These are phyloP conservation scores for Ottelia alismoides DNA, from an alignment of 106 monocot species.

Conservation along the genomic window DNA sequence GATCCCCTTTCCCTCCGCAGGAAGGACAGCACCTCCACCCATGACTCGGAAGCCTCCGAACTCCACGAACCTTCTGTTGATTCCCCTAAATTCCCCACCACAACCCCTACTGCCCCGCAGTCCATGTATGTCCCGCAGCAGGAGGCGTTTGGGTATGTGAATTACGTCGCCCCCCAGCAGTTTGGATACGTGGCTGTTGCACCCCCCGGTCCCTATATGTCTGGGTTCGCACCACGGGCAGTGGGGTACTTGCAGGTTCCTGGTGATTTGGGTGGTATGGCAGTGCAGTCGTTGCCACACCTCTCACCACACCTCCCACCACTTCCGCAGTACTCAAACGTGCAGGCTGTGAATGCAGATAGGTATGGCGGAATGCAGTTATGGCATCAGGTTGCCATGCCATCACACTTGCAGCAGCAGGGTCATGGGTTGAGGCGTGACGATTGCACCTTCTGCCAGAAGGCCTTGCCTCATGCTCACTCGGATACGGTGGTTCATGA, in stretches of 20 bases:
- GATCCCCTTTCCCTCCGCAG: too few relatives aligned
- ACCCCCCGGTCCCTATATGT: background rate
- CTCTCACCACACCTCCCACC: too few relatives aligned
- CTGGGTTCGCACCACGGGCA: background rate
- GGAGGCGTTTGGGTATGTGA: constrained; percentile 8
- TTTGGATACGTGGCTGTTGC: constrained; percentile 3
- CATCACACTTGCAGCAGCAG: background rate
- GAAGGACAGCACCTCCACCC: too few relatives aligned
- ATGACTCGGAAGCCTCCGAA: too few relatives aligned
- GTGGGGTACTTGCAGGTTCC: too few relatives aligned
- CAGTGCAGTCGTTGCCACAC: too few relatives aligned
- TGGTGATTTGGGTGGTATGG: too few relatives aligned
- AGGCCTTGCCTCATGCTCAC: constrained; percentile 36
- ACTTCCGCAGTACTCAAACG: background rate
- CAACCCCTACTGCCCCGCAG: background rate
- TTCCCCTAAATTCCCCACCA: too few relatives aligned
- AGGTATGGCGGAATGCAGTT: constrained; percentile 6
- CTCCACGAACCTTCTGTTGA: too few relatives aligned
- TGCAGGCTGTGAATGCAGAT: constrained; percentile 14
- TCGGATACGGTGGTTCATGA: constrained; percentile 34
- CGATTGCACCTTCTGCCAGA: constrained; percentile 38
- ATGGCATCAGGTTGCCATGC: constrained; percentile 2
- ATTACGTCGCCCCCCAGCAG: constrained; percentile 3
- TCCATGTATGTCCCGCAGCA: constrained; percentile 11
- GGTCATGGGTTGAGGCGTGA: constrained; percentile 18